A percentile compares a stretch with the other conserved stretches of the same genome.
Evolutionary conservation across 2,329 filamentous ascomycete species (phyloP).

Genomic region (Zymoseptoria tritici): DNA sequence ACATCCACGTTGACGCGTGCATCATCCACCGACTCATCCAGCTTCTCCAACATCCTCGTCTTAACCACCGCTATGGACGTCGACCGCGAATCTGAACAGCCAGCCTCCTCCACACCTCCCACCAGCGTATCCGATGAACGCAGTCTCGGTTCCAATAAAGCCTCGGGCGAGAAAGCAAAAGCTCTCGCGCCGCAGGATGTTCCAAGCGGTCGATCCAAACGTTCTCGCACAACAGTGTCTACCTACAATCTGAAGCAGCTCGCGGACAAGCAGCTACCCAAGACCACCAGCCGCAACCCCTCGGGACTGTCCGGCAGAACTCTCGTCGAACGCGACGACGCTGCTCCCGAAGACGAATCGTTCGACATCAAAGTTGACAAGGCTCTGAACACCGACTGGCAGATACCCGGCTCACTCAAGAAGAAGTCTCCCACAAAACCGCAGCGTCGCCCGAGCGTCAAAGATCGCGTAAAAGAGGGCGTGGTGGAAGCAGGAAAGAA

Average conservation of each 20-base stretch:
- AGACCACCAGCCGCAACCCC: constrained; percentile 38
- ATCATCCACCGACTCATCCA: constrained; percentile 36
- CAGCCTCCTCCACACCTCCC: constrained; percentile 58
- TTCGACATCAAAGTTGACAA: constrained; percentile 37
- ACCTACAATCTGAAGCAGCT: constrained; percentile 52
- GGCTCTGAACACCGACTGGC: constrained; percentile 39
- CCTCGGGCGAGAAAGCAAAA: constrained; percentile 17
- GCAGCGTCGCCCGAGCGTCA: constrained; percentile 23
- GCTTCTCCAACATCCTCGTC: constrained; percentile 35
- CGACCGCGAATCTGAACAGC: constrained; percentile 37
- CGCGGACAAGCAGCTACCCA: constrained; percentile 21
- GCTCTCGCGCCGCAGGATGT: constrained; percentile 8
- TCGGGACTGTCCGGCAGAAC: constrained; percentile 30
- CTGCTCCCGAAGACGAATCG: constrained; percentile 15
- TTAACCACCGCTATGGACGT: constrained; percentile 24
- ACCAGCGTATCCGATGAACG: constrained; percentile 58
- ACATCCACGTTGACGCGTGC: constrained; percentile 27
- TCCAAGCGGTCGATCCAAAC: constrained; percentile 43
- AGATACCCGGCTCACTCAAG: constrained; percentile 12
- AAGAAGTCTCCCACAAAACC: constrained; percentile 11
- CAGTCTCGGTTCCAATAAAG: constrained; percentile 42
- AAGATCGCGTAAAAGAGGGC: constrained; percentile 26
- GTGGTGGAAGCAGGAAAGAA: constrained; percentile 25
- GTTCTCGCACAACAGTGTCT: constrained; percentile 48
- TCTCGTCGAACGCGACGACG: constrained; percentile 19